phyloP scores from a whole-genome alignment of 768 basidiomycete genomes.

The Trametes cingulata region DNA sequence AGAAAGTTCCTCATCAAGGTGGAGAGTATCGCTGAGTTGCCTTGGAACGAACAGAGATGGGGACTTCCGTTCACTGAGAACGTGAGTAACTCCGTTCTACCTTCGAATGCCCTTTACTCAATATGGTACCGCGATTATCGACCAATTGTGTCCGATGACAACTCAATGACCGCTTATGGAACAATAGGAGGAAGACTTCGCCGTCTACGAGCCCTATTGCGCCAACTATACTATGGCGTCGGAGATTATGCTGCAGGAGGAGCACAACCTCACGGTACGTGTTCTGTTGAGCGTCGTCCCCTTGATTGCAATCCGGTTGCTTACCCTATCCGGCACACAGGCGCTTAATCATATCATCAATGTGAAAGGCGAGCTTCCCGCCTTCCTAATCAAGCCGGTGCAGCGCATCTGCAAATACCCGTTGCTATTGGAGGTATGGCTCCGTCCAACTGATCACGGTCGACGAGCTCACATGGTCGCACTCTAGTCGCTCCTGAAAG shows the following conservation, averaged over 20 bases:
- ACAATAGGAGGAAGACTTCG: conserved; percentile 93
- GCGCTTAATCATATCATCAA: conserved; percentile 83
- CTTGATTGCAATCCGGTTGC: conserved; percentile 13
- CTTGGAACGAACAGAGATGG: conserved; percentile 87
- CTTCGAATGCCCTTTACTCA: conserved; percentile 32
- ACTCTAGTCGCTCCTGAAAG: conserved; percentile 72
- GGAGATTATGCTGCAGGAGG: conserved; percentile 53
- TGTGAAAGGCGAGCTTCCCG: conserved; percentile 88
- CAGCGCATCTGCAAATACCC: conserved; percentile 99
- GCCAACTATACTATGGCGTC: conserved; percentile 54
- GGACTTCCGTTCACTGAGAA: conserved; percentile 81
- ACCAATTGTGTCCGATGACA: conserved; percentile 32
- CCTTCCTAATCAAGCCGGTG: conserved; percentile 97
- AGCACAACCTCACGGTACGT: conserved; percentile 76
- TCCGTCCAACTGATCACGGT: conserved; percentile 7
- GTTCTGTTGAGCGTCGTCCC: conserved; percentile 19
- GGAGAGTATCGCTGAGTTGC: conserved; percentile 79
- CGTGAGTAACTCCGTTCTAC: conserved; percentile 51
- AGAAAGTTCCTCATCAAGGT: conserved; percentile 89
- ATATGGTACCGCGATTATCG: conserved; percentile 44
- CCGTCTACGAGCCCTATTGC: conserved; percentile 95
- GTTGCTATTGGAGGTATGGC: conserved; percentile 82
- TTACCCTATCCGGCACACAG: conserved; percentile 40
- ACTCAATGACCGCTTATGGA: conserved; percentile 32
- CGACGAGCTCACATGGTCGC: conserved; percentile 3